phyloP scores from a whole-genome alignment of 202 grass and related monocot species.

The Musa balbisiana region DNA sequence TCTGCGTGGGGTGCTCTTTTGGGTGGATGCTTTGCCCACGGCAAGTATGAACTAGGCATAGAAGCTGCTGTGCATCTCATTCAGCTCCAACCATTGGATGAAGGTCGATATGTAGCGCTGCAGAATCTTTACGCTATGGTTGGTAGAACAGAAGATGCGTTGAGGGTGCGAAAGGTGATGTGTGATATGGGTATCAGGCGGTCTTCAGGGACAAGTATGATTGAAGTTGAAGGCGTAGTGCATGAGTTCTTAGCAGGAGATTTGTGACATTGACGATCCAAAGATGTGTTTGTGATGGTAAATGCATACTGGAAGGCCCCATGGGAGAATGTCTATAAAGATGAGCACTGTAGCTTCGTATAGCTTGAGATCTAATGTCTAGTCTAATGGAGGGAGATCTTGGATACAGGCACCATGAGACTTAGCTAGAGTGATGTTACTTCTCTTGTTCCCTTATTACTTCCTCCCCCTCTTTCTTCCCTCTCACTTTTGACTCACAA shows the following conservation, averaged over 20 bases:
- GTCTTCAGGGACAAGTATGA: constrained; percentile 16
- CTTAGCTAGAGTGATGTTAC: no score
- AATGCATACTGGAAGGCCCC: no score
- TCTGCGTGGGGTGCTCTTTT: constrained; percentile 18
- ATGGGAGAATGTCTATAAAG: no score
- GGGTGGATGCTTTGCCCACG: constrained; percentile 11
- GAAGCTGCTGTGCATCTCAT: constrained; percentile 1
- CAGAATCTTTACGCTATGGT: constrained; percentile 7
- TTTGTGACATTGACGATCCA: neutral
- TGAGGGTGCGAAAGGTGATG: constrained; percentile 7
- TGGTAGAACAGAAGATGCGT: constrained; percentile 8
- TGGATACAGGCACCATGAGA: no score
- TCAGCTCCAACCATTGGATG: constrained; percentile 18
- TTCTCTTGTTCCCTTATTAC: no score
- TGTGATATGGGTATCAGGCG: neutral
- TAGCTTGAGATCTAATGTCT: no score
- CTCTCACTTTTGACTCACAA: no score
- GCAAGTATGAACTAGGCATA: constrained; percentile 7
- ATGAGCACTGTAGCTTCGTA: no score
- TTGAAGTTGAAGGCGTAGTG: neutral
- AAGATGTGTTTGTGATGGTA: no score
- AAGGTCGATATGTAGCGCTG: constrained; percentile 22
- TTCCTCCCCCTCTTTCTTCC: no score
- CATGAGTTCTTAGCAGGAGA: constrained; percentile 14
- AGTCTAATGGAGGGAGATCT: no score